A percentile compares a stretch with the other conserved stretches of the same genome.
Evolutionary conservation across 2,329 filamentous ascomycete genomes (phyloP).

Genomic region (Ambrosiella beaveri): DNA sequence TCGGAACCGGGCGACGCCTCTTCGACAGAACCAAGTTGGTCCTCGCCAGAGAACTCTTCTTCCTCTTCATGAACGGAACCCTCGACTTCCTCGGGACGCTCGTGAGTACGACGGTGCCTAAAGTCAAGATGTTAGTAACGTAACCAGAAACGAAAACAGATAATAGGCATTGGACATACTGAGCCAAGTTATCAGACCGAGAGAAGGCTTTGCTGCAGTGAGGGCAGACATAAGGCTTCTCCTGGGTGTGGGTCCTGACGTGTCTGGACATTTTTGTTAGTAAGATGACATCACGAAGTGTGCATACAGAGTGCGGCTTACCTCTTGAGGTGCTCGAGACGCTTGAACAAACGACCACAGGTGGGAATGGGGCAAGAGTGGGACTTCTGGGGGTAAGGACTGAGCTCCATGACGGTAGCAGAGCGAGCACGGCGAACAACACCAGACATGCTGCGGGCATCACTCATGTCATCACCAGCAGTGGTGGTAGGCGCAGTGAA

Average conservation of each 20-base stretch:
- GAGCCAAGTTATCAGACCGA: conserved; percentile 93
- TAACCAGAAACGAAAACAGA: conserved; percentile 16
- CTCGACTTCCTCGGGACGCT: conserved; percentile 44
- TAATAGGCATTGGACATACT: conserved; percentile 44
- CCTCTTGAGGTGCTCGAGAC: conserved; percentile 97
- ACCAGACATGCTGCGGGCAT: conserved; percentile 53
- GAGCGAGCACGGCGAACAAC: conserved; percentile 81
- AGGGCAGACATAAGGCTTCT: conserved; percentile 93
- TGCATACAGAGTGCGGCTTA: conserved; percentile 35
- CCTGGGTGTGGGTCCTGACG: conserved; percentile 97
- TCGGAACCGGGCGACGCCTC: conserved; percentile 61
- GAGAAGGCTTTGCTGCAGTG: conserved; percentile 99
- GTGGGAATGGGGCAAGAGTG: conserved; percentile 99
- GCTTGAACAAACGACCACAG: conserved; percentile 93
- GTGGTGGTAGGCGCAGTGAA: conserved; percentile 29
- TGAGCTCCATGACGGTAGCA: conserved; percentile 90
- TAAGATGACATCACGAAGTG: conserved; percentile 21
- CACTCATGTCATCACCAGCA: conserved; percentile 43
- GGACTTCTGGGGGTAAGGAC: conserved; percentile 91
- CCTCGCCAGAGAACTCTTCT: conserved; percentile 67
- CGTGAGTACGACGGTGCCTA: conserved; percentile 70
- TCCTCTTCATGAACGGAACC: conserved; percentile 55
- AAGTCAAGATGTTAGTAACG: conserved; percentile 26
- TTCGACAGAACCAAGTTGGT: conserved; percentile 64
- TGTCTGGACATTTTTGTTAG: conserved; percentile 46